Evolutionary conservation across 2,329 filamentous ascomycete species (phyloP).

Genomic region (Byssothecium circinans): DNA sequence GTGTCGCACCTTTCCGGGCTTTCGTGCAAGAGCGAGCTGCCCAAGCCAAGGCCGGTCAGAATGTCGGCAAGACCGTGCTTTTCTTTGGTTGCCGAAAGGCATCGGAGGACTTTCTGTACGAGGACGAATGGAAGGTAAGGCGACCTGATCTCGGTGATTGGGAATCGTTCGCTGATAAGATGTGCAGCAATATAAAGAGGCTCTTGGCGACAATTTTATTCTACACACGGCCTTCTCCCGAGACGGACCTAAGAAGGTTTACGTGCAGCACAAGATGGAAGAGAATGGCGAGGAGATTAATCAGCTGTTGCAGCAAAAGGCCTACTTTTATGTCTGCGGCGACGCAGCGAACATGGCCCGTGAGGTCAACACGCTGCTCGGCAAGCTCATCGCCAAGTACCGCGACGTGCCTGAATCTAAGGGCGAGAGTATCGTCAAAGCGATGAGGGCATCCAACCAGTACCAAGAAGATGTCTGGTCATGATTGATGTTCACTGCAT

Average conservation of each 20-base stretch:
- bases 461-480: conserved; percentile 86
- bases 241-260: conserved; percentile 83
- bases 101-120: conserved; percentile 90
- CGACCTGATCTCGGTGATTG: background rate
- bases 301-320: conserved; percentile 80
- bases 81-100: conserved; percentile 94
- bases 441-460: conserved; percentile 90
- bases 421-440: conserved; percentile 95
- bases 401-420: conserved; percentile 80
- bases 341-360: conserved; percentile 97
- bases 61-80: conserved; percentile 82
- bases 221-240: conserved; percentile 95
- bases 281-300: conserved; percentile 84
- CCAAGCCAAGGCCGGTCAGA: conserved; percentile 75
- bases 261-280: conserved; percentile 90
- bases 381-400: conserved; percentile 82
- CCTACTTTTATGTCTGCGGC: conserved; percentile 97
- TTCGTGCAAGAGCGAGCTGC: conserved; percentile 94
- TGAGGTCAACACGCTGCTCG: conserved; percentile 85
- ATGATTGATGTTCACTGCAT: conserved; percentile 34
- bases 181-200: conserved; percentile 74
- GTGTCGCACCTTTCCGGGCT: conserved; percentile 92
- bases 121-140: conserved; percentile 88
- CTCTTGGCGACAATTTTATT: conserved; percentile 84
- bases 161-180: conserved; percentile 22